Evolutionary conservation across 768 basidiomycete species (phyloP).

Genomic region (Rhodocollybia butyracea): DNA sequence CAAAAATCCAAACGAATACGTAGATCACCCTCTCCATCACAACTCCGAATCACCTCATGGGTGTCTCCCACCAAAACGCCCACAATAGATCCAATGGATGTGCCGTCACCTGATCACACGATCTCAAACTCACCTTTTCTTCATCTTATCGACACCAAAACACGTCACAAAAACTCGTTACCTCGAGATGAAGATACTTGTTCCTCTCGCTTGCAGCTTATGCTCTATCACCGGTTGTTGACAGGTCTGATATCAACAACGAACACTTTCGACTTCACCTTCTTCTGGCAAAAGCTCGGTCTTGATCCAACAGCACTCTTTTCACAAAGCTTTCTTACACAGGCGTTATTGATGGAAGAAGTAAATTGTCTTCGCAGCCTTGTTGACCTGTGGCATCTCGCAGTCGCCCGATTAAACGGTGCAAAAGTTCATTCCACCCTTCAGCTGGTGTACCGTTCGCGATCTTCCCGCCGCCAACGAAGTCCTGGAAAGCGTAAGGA

Average conservation of each 20-base stretch:
- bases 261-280: constrained; percentile 47
- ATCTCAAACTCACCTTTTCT: constrained; percentile 25
- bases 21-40: constrained; percentile 1
- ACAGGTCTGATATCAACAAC: constrained; percentile 41
- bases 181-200: constrained; percentile 58
- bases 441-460: constrained; percentile 50
- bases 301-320: constrained; percentile 43
- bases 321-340: constrained; percentile 47
- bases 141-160: constrained; percentile 67
- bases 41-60: not conserved
- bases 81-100: not conserved
- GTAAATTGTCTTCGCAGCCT: constrained; percentile 36
- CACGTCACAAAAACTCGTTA: constrained; percentile 44
- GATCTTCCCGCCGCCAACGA: constrained; percentile 18
- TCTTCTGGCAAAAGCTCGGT: constrained; percentile 47
- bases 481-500: not conserved
- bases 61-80: not conserved
- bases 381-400: constrained; percentile 25
- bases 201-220: constrained; percentile 66
- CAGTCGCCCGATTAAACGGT: constrained; percentile 25
- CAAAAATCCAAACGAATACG: constrained; percentile 7
- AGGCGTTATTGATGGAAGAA: constrained; percentile 14
- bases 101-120: not conserved
- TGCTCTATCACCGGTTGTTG: constrained; percentile 73
- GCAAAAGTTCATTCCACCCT: constrained; percentile 36